phyloP scores from a whole-genome alignment of 2,329 filamentous ascomycete species.

The Sarocladiaceae sp. region DNA sequence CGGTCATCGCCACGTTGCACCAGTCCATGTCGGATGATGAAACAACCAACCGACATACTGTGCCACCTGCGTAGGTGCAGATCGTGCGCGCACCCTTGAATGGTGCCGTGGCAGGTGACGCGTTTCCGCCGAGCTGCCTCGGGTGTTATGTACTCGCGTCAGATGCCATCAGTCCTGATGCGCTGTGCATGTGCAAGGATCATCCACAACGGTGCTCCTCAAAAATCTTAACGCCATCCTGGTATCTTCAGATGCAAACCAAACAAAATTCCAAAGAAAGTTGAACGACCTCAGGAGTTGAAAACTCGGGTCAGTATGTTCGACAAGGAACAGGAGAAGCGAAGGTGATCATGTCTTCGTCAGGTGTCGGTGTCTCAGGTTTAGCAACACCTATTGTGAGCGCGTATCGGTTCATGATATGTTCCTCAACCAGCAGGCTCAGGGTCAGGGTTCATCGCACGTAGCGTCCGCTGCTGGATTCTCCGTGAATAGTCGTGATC shows the following conservation, averaged over 20 bases:
- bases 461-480: slow-evolving; percentile 52
- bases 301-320: background rate
- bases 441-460: slow-evolving; percentile 57
- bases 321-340: slow-evolving; percentile 7
- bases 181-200: slow-evolving; percentile 5
- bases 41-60: too few species aligned
- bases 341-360: slow-evolving; percentile 6
- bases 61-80: too few species aligned
- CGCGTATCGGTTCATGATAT: background rate
- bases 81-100: too few species aligned
- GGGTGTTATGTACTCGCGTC: background rate
- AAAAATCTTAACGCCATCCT: slow-evolving; percentile 30
- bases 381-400: background rate
- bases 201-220: slow-evolving; percentile 15
- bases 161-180: background rate
- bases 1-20: too few species aligned
- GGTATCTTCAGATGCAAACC: slow-evolving; percentile 14
- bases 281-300: background rate
- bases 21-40: background rate
- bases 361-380: background rate
- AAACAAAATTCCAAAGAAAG: slow-evolving; percentile 7
- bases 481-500: slow-evolving; percentile 60
- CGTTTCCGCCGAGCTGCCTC: background rate
- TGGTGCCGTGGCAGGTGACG: background rate
- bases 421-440: slow-evolving; percentile 11